Percentiles rank a stretch among this genome's conserved stretches.
phyloP scores from a whole-genome alignment of 2,329 filamentous ascomycete species.

The Fusarium lateritium region DNA sequence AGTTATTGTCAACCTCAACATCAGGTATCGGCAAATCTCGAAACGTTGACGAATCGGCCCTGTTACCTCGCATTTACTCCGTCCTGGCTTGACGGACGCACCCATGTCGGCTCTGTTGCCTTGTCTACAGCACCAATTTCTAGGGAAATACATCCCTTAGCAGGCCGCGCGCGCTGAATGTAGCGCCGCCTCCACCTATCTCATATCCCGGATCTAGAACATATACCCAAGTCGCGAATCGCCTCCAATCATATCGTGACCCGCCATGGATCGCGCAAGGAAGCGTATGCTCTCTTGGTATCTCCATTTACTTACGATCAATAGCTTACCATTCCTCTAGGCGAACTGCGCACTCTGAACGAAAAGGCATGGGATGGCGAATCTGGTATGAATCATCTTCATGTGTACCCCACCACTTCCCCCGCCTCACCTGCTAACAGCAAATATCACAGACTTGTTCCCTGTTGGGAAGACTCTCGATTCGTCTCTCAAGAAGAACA shows the following conservation, averaged over 20 bases:
- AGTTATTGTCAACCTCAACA: conserved; percentile 38
- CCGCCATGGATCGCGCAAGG: conserved; percentile 74
- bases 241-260: conserved; percentile 51
- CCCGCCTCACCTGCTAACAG: conserved; percentile 35
- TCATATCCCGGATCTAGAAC: conserved; percentile 37
- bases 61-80: conserved; percentile 41
- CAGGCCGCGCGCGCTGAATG: conserved; percentile 62
- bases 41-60: conserved; percentile 35
- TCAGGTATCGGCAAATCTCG: conserved; percentile 41
- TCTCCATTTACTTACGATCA: not conserved
- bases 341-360: conserved; percentile 92
- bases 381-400: conserved; percentile 71
- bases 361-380: conserved; percentile 90
- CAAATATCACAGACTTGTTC: conserved; percentile 75
- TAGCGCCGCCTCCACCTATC: conserved; percentile 55
- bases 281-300: conserved; percentile 65
- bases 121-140: conserved; percentile 53
- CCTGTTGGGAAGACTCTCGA: conserved; percentile 85
- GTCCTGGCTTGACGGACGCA: conserved; percentile 53
- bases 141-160: conserved; percentile 60
- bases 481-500: conserved; percentile 97
- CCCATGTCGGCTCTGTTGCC: conserved; percentile 59
- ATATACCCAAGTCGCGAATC: conserved; percentile 45
- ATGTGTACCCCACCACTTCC: conserved; percentile 34
- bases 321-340: conserved; percentile 62